A percentile compares a stretch with the other conserved stretches of the same genome.
These are phyloP conservation scores for Boletus calvinii DNA, from an alignment of 1,284 basidiomycete species.

Conservation along the genomic window DNA sequence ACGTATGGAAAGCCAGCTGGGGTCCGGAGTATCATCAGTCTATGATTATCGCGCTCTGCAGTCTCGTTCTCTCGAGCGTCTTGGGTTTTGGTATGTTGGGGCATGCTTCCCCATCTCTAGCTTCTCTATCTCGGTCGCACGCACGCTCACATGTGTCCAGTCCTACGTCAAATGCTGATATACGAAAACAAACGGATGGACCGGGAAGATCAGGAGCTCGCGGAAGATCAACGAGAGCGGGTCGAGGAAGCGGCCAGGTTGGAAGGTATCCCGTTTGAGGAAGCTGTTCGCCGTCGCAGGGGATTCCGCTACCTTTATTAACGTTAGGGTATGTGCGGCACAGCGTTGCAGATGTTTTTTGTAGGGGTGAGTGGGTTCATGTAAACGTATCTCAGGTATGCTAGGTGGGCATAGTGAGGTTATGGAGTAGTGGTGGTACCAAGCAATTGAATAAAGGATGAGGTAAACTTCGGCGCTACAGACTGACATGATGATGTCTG, in stretches of 20 bases:
- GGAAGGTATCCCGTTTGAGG: conserved; percentile 51
- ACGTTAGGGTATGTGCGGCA: no score
- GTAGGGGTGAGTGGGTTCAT: no score
- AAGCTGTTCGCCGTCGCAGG: conserved; percentile 38
- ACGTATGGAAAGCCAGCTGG: conserved; percentile 52
- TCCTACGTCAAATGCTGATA: no score
- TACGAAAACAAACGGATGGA: conserved; percentile 44
- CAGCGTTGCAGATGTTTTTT: no score
- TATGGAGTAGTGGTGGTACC: no score
- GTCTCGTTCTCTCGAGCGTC: conserved; percentile 39
- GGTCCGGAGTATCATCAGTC: conserved; percentile 51
- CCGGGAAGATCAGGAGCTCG: conserved; percentile 41
- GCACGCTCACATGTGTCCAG: no score
- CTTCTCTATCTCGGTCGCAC: no score
- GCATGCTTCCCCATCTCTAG: neutral
- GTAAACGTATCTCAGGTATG: no score
- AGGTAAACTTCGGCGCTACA: no score
- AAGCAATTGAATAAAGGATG: no score
- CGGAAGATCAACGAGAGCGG: conserved; percentile 41
- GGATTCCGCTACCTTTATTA: conserved; percentile 43
- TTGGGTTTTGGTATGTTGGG: conserved; percentile 41
- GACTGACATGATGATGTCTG: no score
- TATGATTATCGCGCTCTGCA: conserved; percentile 46
- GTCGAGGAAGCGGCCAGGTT: conserved; percentile 50
- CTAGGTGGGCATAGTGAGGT: no score